A percentile compares a stretch with the other conserved stretches of the same genome.
These are phyloP conservation scores for Dovyalis caffra DNA, from an alignment of 345 rosid genomes.

Conservation along the genomic window DNA sequence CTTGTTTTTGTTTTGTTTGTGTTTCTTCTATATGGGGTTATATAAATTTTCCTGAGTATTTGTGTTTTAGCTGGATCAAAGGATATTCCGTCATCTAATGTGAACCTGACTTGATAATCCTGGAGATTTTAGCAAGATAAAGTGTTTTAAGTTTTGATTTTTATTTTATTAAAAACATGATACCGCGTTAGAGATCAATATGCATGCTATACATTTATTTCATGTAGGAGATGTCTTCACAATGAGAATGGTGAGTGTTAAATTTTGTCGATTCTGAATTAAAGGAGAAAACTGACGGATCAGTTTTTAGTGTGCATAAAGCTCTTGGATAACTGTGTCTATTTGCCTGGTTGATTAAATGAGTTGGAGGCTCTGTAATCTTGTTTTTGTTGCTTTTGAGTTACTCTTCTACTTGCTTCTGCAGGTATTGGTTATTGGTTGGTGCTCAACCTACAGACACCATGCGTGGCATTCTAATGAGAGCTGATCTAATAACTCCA, in stretches of 20 bases:
- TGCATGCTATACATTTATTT: not conserved
- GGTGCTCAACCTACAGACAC: slow-evolving; percentile 23
- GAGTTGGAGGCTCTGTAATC: not conserved
- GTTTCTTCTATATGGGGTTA: not conserved
- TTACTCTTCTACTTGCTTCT: not conserved
- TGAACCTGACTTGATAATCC: not conserved
- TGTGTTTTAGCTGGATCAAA: not conserved
- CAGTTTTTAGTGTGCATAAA: not conserved
- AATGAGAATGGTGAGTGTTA: not conserved
- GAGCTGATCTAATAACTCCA: slow-evolving; percentile 10
- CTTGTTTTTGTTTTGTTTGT: not conserved
- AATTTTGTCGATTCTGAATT: not conserved
- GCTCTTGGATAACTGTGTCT: not conserved
- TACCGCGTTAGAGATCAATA: no score
- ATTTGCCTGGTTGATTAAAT: not conserved
- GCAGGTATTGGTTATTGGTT: slow-evolving; percentile 19
- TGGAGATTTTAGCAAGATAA: not conserved
- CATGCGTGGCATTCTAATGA: slow-evolving; percentile 10
- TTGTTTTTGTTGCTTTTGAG: not conserved
- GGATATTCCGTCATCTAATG: not conserved
- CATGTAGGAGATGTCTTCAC: not conserved
- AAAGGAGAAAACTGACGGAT: not conserved
- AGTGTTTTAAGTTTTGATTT: not conserved
- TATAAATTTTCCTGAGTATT: not conserved
- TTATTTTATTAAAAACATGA: not conserved